Evolutionary conservation across 768 basidiomycete genomes (phyloP).

Genomic region (Serendipita sp.): DNA sequence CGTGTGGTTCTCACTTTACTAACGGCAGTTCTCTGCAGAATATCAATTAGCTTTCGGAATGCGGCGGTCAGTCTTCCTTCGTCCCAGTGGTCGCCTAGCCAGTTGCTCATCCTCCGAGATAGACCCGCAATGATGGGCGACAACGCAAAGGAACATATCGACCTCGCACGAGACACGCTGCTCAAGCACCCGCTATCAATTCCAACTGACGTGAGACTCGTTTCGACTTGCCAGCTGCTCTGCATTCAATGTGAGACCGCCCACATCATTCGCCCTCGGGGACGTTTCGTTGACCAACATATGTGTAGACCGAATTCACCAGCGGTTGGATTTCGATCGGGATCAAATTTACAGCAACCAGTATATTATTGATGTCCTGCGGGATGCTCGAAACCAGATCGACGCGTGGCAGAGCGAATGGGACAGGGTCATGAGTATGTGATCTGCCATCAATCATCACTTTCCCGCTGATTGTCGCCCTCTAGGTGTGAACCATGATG

Average conservation of each 20-base stretch:
- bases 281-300: neutral
- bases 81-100: neutral
- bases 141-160: slow-evolving; percentile 21
- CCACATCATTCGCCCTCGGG: neutral
- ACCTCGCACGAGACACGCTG: slow-evolving; percentile 19
- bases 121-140: slow-evolving; percentile 27
- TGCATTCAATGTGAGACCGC: slow-evolving; percentile 17
- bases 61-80: neutral
- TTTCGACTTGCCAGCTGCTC: slow-evolving; percentile 25
- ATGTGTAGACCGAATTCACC: slow-evolving; percentile 11
- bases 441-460: neutral
- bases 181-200: slow-evolving; percentile 25
- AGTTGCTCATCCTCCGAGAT: slow-evolving; percentile 9
- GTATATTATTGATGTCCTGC: slow-evolving; percentile 8
- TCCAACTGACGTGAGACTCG: slow-evolving; percentile 23
- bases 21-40: slow-evolving; percentile 10
- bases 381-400: slow-evolving; percentile 11
- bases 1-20: neutral
- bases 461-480: neutral
- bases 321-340: slow-evolving; percentile 8
- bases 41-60: slow-evolving; percentile 20
- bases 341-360: slow-evolving; percentile 8
- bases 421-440: slow-evolving; percentile 13
- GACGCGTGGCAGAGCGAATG: slow-evolving; percentile 13
- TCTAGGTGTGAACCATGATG: slow-evolving; percentile 6